Conservation (phyloP, 768 basidiomycete species). For the Chiua virens region DNA sequence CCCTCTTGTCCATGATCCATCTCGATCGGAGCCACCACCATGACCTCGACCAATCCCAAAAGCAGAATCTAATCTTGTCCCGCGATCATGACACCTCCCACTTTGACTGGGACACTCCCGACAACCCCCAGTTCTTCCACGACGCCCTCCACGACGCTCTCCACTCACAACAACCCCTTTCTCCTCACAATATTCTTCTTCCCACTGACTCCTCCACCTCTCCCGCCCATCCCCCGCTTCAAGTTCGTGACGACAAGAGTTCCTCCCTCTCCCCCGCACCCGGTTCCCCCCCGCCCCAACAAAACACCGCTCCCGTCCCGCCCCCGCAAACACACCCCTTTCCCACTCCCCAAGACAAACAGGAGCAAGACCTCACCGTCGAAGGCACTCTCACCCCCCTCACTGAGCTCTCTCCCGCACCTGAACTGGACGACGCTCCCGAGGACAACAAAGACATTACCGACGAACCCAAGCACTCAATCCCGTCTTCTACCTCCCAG, state of each 20-base stretch:
- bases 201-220: conserved; percentile 3
- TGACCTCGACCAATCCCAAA: conserved; percentile 38
- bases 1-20: conserved; percentile 44
- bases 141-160: conserved; percentile 22
- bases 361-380: conserved; percentile 38
- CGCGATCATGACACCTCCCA: conserved; percentile 32
- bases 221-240: conserved; percentile 14
- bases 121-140: conserved; percentile 27
- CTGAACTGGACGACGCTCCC: conserved; percentile 49
- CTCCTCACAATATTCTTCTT: conserved; percentile 19
- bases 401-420: conserved; percentile 72
- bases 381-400: conserved; percentile 63
- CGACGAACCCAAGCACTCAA: conserved; percentile 28
- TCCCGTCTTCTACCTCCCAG: conserved; percentile 18
- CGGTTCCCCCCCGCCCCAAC: conserved; percentile 36
- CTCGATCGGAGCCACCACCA: conserved; percentile 53
- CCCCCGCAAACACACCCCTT: conserved; percentile 20
- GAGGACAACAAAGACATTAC: conserved; percentile 35
- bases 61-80: conserved; percentile 44
- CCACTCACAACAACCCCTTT: conserved; percentile 18
- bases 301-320: conserved; percentile 15
- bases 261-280: conserved; percentile 61
- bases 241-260: conserved; percentile 41
- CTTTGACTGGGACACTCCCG: conserved; percentile 34
- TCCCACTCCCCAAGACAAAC: conserved; percentile 23